Evolutionary conservation across 768 basidiomycete genomes (phyloP), one percentile per base, ranked within the genome.

Genomic region (Hygrocybe punicea): DNA sequence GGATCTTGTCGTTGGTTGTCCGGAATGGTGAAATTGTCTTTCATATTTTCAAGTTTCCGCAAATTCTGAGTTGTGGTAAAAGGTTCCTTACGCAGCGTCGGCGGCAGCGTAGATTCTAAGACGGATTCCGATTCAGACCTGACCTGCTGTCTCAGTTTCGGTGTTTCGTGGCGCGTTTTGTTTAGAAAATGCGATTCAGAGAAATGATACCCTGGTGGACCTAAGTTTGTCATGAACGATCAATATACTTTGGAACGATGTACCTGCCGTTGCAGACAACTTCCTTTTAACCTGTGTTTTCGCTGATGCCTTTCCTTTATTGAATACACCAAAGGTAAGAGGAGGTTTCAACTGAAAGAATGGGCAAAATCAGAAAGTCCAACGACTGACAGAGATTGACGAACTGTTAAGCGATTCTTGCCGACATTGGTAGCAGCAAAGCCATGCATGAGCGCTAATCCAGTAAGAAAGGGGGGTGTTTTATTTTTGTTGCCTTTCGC

Each of bases 391-490:
- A 11, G 33, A 4, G 17, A 14, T 48, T 44, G 34, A 42, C 8
- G 13, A 65, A 87, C 86, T 54, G 86, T 89, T 10, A 89, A 65
- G 39, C 87, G 78, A 55, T 80, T 77, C 52, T 77, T 80, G 13
- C 84, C 83, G 2, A 89, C 76, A 59, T 85, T 87, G 5, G 78
- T 79, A 0, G 86, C 81, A 14, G 77, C 69, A 64, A 87, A 86
- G 0, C 84, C 84, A 59, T 87, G 83, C 83, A 89, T 83, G 24
- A 89, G 73, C 0, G 85, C 84, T 34, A 87, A 73, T 4, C 79
- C 82, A 1, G 79, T 70, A 8, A 80, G 74, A 9, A 75, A 55
- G 45, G 71, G 78, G n/a, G 68, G 70, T 52, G 68, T 71, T 40
- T 64, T 56, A 33, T 61, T 67, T 53, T 66, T 66, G 39, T 59